A percentile compares a stretch with the other conserved stretches of the same genome.
Conservation (phyloP, 2,329 filamentous ascomycete genomes). For the Phaeosphaeriaceae sp. region DNA sequence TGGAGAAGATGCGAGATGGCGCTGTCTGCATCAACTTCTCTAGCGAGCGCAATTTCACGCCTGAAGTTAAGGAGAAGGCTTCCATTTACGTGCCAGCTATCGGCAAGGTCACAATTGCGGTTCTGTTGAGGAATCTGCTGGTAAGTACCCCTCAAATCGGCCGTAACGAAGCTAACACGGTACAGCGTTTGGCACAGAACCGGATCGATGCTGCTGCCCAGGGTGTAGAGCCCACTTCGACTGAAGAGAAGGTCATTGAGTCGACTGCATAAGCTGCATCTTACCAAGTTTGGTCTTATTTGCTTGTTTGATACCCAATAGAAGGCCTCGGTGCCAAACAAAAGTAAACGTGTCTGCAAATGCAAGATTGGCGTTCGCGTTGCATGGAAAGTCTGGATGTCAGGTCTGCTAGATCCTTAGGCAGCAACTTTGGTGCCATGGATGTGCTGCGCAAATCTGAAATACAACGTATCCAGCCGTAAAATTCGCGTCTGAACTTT, state of each 20-base stretch:
- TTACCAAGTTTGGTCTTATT: not conserved
- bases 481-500: no score
- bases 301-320: constrained; percentile 35
- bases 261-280: constrained; percentile 8
- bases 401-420: not conserved
- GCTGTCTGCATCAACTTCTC: constrained; percentile 99
- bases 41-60: constrained; percentile 91
- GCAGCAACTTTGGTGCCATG: not conserved
- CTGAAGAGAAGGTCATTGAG: constrained; percentile 24
- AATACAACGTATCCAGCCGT: no score
- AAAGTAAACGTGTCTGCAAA: constrained; percentile 6
- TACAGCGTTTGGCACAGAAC: constrained; percentile 55
- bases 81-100: constrained; percentile 97
- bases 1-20: constrained; percentile 81
- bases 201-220: constrained; percentile 43
- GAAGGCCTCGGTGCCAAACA: constrained; percentile 24
- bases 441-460: no score
- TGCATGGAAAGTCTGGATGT: not conserved
- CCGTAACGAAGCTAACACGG: constrained; percentile 19
- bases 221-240: constrained; percentile 23
- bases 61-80: constrained; percentile 91
- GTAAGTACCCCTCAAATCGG: constrained; percentile 59
- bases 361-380: not conserved
- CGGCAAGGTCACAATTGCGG: constrained; percentile 95
- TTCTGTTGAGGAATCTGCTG: constrained; percentile 86